Conservation (phyloP, 148 eudicot genomes). For the Persicaria tinctoria region DNA sequence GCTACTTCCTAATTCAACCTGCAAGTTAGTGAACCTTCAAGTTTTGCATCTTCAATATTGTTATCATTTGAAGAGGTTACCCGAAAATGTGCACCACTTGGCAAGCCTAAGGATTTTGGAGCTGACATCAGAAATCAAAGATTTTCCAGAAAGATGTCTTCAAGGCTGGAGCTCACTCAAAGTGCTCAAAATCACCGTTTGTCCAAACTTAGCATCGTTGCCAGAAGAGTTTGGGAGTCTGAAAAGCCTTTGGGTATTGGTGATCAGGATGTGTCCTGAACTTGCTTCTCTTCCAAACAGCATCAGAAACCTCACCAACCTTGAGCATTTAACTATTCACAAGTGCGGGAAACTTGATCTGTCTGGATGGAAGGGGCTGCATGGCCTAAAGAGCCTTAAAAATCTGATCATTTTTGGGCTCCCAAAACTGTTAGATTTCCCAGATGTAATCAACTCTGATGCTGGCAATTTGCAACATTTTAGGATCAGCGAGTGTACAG, state of each 20-base stretch:
- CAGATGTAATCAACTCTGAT: neutral
- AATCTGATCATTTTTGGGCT: neutral
- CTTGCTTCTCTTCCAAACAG: slow-evolving; percentile 10
- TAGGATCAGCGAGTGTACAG: neutral
- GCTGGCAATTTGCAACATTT: neutral
- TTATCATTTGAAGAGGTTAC: neutral
- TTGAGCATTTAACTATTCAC: slow-evolving; percentile 3
- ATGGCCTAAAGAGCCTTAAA: neutral
- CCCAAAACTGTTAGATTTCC: neutral
- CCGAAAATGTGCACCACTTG: neutral
- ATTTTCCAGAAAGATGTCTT: neutral
- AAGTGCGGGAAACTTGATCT: slow-evolving; percentile 5
- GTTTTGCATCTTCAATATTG: neutral
- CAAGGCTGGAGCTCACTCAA: slow-evolving; percentile 4
- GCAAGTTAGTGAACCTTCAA: slow-evolving; percentile 8
- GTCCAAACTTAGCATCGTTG: slow-evolving; percentile 1
- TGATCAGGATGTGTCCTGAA: neutral
- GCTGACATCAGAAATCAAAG: neutral
- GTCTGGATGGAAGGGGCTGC: slow-evolving; percentile 3
- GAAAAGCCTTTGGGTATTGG: slow-evolving; percentile 1
- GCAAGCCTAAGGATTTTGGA: neutral
- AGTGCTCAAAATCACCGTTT: neutral
- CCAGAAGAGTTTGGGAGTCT: neutral
- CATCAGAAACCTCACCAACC: neutral
- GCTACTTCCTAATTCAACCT: neutral